A percentile compares a stretch with the other conserved stretches of the same genome.
These are phyloP conservation scores for Breviolum minutum DNA, from an alignment of 73 alveolate genomes.

Conservation along the genomic window DNA sequence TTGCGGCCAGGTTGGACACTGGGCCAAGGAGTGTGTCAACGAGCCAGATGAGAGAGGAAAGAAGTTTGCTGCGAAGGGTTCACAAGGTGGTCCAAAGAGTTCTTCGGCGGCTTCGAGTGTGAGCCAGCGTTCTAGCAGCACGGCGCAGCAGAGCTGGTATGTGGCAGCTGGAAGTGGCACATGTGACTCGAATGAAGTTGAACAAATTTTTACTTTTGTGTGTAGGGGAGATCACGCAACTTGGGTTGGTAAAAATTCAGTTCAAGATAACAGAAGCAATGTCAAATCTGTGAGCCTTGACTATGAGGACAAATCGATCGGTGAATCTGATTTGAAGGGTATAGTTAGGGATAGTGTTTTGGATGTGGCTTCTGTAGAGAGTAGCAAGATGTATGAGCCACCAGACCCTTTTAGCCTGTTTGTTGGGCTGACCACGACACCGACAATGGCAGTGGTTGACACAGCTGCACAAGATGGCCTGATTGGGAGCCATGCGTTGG, in stretches of 20 bases:
- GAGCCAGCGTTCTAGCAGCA: too few species aligned
- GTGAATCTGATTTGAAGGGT: too few species aligned
- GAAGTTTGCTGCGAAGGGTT: not conserved
- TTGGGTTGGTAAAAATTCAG: too few species aligned
- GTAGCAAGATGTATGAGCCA: too few species aligned
- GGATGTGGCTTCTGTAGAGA: not conserved
- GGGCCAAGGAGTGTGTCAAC: not conserved
- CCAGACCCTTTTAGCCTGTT: not conserved
- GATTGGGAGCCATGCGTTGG: not conserved
- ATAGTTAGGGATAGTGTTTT: not conserved
- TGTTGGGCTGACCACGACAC: not conserved
- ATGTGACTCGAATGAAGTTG: too few species aligned
- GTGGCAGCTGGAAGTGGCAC: too few species aligned
- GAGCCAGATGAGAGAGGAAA: not conserved
- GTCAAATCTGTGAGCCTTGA: too few species aligned
- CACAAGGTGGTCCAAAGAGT: not conserved
- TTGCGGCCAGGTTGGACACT: not conserved
- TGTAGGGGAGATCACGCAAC: too few species aligned
- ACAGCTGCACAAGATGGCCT: slow-evolving; percentile 10
- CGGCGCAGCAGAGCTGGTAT: too few species aligned
- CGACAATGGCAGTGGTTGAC: not conserved
- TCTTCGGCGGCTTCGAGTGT: not conserved
- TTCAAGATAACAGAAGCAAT: too few species aligned
- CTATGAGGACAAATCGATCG: too few species aligned
- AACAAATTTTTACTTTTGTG: too few species aligned